Percentiles rank a stretch among this genome's conserved stretches.
Conservation (phyloP, 2,329 filamentous ascomycete species). For the Diplodia corticola region DNA sequence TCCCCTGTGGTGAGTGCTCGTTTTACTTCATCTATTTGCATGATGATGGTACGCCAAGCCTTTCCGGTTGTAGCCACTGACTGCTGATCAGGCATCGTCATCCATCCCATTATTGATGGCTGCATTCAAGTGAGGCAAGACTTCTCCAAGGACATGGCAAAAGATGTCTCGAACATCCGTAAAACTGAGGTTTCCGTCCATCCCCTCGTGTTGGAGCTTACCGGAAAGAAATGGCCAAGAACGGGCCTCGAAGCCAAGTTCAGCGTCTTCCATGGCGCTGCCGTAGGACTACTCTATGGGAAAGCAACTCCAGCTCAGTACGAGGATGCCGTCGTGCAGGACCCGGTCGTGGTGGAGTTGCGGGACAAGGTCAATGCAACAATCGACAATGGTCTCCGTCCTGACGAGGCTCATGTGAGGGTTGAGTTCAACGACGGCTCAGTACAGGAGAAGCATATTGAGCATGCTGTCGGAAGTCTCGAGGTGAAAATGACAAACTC, state of each 20-base stretch:
- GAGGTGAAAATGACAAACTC: constrained; percentile 50
- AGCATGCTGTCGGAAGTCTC: constrained; percentile 54
- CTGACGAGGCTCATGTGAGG: constrained; percentile 47
- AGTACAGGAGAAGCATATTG: constrained; percentile 45
- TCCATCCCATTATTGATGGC: constrained; percentile 57
- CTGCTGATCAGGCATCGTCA: constrained; percentile 47
- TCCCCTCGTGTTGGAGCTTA: constrained; percentile 55
- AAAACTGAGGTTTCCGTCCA: constrained; percentile 50
- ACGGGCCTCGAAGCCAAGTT: constrained; percentile 57
- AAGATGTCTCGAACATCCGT: constrained; percentile 44
- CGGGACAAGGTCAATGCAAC: constrained; percentile 50
- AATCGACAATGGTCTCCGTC: constrained; percentile 42
- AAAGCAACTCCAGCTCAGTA: constrained; percentile 55
- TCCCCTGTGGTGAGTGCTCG: constrained; percentile 47
- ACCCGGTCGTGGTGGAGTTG: constrained; percentile 43
- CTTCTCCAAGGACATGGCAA: constrained; percentile 28
- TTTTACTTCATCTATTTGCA: not conserved
- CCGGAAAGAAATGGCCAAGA: constrained; percentile 51
- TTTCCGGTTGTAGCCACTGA: not conserved
- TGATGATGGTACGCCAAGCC: not conserved
- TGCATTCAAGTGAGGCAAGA: constrained; percentile 46
- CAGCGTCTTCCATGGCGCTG: constrained; percentile 57
- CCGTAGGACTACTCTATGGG: constrained; percentile 52
- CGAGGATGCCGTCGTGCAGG: constrained; percentile 49
- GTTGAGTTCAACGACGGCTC: constrained; percentile 41